These are phyloP conservation scores for Scenedesmus sp. DNA, from an alignment of 163 green algal genomes.

Conservation along the genomic window DNA sequence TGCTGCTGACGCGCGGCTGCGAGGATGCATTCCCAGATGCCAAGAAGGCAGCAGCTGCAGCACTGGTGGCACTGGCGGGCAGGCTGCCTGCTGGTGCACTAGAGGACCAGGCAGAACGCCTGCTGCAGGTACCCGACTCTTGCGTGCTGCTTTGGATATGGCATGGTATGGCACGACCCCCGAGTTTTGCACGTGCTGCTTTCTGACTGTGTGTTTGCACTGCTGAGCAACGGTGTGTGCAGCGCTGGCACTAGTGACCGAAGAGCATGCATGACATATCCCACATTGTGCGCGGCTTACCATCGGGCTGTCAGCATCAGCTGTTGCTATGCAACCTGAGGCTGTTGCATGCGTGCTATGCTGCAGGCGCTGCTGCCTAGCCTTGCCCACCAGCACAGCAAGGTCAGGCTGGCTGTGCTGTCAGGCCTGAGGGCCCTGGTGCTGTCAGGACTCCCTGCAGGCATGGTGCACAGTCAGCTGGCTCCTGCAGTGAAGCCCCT, in stretches of 20 bases:
- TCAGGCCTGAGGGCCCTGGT: constrained; percentile 70
- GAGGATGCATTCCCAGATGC: constrained; percentile 83
- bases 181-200: not conserved
- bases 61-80: constrained; percentile 47
- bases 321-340: not conserved
- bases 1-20: constrained; percentile 64
- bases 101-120: constrained; percentile 56
- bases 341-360: not conserved
- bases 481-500: constrained; percentile 69
- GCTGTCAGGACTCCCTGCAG: constrained; percentile 23
- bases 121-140: constrained; percentile 58
- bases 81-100: constrained; percentile 50
- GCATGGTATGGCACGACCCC: too few species aligned
- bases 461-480: constrained; percentile 56
- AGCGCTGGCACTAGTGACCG: too few species aligned
- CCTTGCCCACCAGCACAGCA: constrained; percentile 80
- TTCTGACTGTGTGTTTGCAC: too few species aligned
- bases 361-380: constrained; percentile 39
- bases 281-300: too few species aligned
- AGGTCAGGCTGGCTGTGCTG: constrained; percentile 69
- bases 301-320: too few species aligned
- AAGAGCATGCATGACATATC: too few species aligned
- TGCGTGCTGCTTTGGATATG: not conserved
- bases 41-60: constrained; percentile 73
- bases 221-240: too few species aligned